Evolutionary conservation across 2,329 filamentous ascomycete species (phyloP).

Genomic region (Beauveria sp.): DNA sequence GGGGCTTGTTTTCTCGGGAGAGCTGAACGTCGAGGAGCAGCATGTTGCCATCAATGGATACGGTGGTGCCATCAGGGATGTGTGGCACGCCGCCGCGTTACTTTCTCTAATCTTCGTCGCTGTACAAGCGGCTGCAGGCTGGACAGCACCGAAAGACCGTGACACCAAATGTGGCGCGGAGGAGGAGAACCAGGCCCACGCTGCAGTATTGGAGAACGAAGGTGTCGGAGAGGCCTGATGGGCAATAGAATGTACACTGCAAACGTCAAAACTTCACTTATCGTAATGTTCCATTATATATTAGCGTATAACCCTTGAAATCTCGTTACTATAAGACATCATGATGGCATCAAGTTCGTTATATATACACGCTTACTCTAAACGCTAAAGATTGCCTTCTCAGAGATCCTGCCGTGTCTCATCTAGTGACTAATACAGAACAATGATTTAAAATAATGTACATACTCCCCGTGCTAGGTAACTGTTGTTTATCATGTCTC

Average conservation of each 20-base stretch:
- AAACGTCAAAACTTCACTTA: background rate
- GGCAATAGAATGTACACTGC: background rate
- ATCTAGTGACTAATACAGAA: background rate
- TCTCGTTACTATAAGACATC: no score
- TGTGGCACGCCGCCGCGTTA: conserved; percentile 41
- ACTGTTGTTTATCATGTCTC: conserved; percentile 2
- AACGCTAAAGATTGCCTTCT: background rate
- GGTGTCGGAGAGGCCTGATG: conserved; percentile 23
- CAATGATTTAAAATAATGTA: background rate
- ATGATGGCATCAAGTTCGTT: background rate
- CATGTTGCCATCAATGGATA: conserved; percentile 41
- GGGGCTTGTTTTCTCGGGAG: conserved; percentile 38
- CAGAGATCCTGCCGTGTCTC: background rate
- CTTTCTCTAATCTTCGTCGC: conserved; percentile 36
- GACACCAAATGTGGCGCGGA: conserved; percentile 38
- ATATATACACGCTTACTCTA: background rate
- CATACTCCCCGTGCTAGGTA: background rate
- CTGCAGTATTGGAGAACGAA: conserved; percentile 21
- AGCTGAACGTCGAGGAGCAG: conserved; percentile 33
- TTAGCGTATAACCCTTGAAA: no score
- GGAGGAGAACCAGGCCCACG: conserved; percentile 23
- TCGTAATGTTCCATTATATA: no score
- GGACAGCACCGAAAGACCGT: conserved; percentile 45
- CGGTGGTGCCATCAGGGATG: conserved; percentile 33
- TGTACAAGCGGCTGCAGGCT: conserved; percentile 44